Evolutionary conservation across 1,284 basidiomycete genomes (phyloP).

Genomic region (Cerrena zonata): DNA sequence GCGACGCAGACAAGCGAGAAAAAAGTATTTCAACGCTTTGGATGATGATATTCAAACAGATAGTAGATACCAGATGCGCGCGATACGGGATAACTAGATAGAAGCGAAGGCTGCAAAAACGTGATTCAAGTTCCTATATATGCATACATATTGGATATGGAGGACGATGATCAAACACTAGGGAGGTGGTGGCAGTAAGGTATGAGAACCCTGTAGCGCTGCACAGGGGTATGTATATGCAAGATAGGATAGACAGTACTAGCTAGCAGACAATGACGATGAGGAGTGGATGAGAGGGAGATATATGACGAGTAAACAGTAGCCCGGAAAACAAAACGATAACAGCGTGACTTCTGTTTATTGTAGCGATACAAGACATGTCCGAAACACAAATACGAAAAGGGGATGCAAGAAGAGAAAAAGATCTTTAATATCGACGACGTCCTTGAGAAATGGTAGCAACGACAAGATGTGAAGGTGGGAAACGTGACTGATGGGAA

Average conservation of each 20-base stretch:
- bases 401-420: constrained; percentile 8
- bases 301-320: neutral
- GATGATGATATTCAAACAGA: too few relatives aligned
- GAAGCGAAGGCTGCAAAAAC: neutral
- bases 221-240: neutral
- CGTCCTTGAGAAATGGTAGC: constrained; percentile 14
- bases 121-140: neutral
- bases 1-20: too few relatives aligned
- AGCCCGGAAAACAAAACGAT: neutral
- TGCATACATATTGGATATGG: neutral
- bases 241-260: too few relatives aligned
- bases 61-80: too few relatives aligned
- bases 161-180: neutral
- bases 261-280: too few relatives aligned
- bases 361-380: neutral
- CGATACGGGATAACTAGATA: neutral
- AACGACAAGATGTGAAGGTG: constrained; percentile 9
- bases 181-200: neutral
- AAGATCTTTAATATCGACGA: constrained; percentile 14
- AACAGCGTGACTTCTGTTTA: neutral
- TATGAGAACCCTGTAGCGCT: neutral
- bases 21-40: too few relatives aligned
- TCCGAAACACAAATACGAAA: constrained; percentile 7
- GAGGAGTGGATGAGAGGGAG: too few relatives aligned
- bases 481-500: constrained; percentile 9